A percentile compares a stretch with the other conserved stretches of the same genome.
phyloP scores from a whole-genome alignment of 78 protist genomes.

The Cyanophora paradoxa region DNA sequence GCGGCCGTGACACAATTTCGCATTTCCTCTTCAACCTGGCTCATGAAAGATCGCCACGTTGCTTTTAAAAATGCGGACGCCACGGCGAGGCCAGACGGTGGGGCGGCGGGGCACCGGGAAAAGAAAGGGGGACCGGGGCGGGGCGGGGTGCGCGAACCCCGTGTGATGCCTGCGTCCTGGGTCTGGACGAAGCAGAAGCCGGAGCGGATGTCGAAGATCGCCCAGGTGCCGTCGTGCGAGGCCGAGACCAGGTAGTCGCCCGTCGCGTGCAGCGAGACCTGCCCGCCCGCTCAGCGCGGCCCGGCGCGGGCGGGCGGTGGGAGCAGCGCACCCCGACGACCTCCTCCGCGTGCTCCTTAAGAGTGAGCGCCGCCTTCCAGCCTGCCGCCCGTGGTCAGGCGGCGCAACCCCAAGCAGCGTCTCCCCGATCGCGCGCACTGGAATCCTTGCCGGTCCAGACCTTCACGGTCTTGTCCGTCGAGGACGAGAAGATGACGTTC shows the following conservation, averaged over 20 bases:
- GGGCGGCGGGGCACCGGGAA: neutral
- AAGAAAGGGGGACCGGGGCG: neutral
- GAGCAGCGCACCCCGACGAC: conserved; percentile 52
- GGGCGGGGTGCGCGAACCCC: neutral
- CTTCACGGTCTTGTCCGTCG: conserved; percentile 40
- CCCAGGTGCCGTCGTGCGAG: conserved; percentile 63
- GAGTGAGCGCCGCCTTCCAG: no score
- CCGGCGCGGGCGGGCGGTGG: no score
- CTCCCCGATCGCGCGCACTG: conserved; percentile 29
- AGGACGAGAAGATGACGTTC: conserved; percentile 29
- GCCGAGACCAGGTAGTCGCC: conserved; percentile 48
- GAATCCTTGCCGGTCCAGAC: conserved; percentile 36
- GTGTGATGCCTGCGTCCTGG: no score
- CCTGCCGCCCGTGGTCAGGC: no score
- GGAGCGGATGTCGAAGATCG: conserved; percentile 51
- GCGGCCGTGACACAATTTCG: neutral
- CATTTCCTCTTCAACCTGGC: neutral
- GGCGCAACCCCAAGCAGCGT: conserved; percentile 43
- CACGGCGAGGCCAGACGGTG: neutral
- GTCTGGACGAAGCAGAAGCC: conserved; percentile 14
- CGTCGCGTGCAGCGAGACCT: conserved; percentile 57
- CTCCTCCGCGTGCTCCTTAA: conserved; percentile 26
- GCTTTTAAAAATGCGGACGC: no score
- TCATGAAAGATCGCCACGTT: no score
- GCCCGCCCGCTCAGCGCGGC: no score